Percentiles rank a stretch among this genome's conserved stretches.
Conservation (phyloP, 2,329 filamentous ascomycete genomes). For the Corynespora cassiicola region DNA sequence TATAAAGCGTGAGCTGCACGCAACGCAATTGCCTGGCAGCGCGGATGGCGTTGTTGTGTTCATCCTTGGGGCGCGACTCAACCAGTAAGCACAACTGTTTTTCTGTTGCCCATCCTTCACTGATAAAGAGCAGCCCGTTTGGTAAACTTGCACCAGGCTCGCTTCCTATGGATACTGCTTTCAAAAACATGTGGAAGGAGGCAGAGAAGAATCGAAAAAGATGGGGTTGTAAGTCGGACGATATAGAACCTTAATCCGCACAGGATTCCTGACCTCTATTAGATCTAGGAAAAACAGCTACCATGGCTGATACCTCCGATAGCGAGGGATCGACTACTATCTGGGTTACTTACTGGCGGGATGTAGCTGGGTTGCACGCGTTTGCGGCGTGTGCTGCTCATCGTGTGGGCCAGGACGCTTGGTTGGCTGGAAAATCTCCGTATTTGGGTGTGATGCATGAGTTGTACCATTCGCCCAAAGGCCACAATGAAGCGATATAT, state of each 20-base stretch:
- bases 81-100: conserved; percentile 1
- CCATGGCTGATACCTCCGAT: conserved; percentile 1
- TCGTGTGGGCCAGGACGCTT: background rate
- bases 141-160: conserved; percentile 5
- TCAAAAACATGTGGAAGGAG: conserved; percentile 3
- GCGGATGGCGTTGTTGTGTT: conserved; percentile 6
- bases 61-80: conserved; percentile 6
- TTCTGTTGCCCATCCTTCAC: too few relatives aligned
- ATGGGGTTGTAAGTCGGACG: conserved; percentile 10
- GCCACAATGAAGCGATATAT: conserved; percentile 2
- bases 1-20: conserved; percentile 1
- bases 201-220: conserved; percentile 7
- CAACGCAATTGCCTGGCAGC: background rate
- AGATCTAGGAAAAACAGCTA: conserved; percentile 3
- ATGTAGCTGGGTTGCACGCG: background rate
- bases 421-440: background rate
- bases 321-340: conserved; percentile 1
- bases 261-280: background rate
- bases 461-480: conserved; percentile 4
- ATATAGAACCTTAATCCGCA: background rate
- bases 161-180: background rate
- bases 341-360: conserved; percentile 5
- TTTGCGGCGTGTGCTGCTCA: conserved; percentile 1
- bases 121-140: conserved; percentile 2
- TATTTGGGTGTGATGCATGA: conserved; percentile 5